phyloP scores from a whole-genome alignment of 805 yeast genomes.

The Saccharomycopsis babjevae region DNA sequence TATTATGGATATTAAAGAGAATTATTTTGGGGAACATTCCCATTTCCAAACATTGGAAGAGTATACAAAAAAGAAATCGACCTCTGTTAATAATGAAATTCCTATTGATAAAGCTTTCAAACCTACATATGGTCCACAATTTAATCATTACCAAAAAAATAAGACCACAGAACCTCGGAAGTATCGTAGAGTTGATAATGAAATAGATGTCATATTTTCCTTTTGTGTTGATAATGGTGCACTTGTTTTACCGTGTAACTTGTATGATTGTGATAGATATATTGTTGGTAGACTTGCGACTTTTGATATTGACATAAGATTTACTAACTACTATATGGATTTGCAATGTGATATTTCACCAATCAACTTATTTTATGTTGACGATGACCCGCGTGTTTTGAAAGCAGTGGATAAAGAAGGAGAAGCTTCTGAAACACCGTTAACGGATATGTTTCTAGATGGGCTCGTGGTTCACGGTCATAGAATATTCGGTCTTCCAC shows the following conservation, averaged over 20 bases:
- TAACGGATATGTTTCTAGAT: constrained; percentile 41
- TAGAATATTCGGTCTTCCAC: constrained; percentile 88
- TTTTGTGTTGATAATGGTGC: constrained; percentile 65
- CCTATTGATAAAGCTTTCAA: constrained; percentile 2
- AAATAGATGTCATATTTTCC: constrained; percentile 64
- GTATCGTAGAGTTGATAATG: constrained; percentile 47
- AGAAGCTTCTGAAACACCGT: constrained; percentile 21
- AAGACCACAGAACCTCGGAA: constrained; percentile 22
- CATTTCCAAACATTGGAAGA: constrained; percentile 84
- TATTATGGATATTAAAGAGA: constrained; percentile 67
- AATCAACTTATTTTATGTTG: constrained; percentile 28
- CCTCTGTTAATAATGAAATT: neutral
- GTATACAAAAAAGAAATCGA: constrained; percentile 34
- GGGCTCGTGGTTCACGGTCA: constrained; percentile 70
- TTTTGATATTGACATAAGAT: constrained; percentile 71
- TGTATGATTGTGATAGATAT: constrained; percentile 56
- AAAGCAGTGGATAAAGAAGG: constrained; percentile 9
- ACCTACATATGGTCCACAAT: neutral
- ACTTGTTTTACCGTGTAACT: constrained; percentile 58
- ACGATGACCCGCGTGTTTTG: constrained; percentile 11
- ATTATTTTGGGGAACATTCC: constrained; percentile 81
- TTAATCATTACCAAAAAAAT: constrained; percentile 1
- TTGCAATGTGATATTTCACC: constrained; percentile 67
- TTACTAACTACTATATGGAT: constrained; percentile 90
- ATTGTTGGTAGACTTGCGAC: constrained; percentile 52